Evolutionary conservation across 441 rosid species (phyloP), one percentile per base, ranked within the genome.

Genomic region (Dalechampia spathulata): DNA sequence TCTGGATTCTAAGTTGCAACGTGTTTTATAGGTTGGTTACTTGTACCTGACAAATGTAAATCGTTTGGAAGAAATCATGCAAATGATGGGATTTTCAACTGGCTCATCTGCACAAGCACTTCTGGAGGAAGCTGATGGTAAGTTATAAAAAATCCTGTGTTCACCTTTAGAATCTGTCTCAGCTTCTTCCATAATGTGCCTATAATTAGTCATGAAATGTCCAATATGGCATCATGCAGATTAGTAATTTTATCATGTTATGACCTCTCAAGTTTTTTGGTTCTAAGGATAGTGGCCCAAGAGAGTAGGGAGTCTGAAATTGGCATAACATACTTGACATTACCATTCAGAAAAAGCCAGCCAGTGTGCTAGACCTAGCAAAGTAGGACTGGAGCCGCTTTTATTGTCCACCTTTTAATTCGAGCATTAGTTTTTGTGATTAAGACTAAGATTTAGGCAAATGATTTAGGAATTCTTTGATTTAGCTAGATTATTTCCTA

Each of bases 51-150:
- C 91, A 54, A 74, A 84, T 53, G 77, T 59, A 28, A 76, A 77
- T 27, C 84, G 95, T 57, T 62, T 92, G 69, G 96, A 88, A 57
- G 88, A 88, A 63, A 67, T 86, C 43, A 88, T 86, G 98, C 56
- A 34, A 46, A 81, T 75, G 77, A 66, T 88, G 51, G 98, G 98
- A 71, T 88, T 92, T 61, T 76, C 88, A 7, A 70, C 76, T 17
- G 84, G 75, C 42, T 66, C 74, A 62, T 86, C 94, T 41, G 34
- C 72, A 8, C 70, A 75, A 58, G 52, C 64, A 63, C 50, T 77
- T 19, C 62, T 72, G 47, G 70, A 83, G 58, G 77, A 61, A 61
- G 64, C 55, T 32, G 76, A 58, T 17, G 38, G 75, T 69, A 72
- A 76, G 73, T 58, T 47, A 22, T 43, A 62, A 52, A 52, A 39